A percentile compares a stretch with the other conserved stretches of the same genome.
phyloP scores from a whole-genome alignment of 2,329 filamentous ascomycete species.

The Xylaria sp. region DNA sequence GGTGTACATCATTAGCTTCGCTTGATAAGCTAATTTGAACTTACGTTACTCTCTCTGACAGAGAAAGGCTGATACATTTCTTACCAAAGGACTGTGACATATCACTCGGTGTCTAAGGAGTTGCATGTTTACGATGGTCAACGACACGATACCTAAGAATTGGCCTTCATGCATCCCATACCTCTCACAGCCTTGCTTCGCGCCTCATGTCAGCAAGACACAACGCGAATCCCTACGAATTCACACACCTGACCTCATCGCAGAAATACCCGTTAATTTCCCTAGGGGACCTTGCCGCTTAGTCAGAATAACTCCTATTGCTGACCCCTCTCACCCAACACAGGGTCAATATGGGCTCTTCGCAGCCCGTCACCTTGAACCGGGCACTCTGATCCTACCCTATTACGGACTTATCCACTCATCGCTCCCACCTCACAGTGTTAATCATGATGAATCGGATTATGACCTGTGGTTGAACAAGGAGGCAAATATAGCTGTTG shows the following conservation, averaged over 20 bases:
- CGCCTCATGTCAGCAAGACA: conserved; percentile 55
- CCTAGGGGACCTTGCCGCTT: conserved; percentile 59
- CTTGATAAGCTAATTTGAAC: neutral
- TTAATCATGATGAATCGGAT: conserved; percentile 60
- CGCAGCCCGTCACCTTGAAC: conserved; percentile 63
- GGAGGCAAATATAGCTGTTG: conserved; percentile 67
- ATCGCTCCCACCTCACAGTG: conserved; percentile 47
- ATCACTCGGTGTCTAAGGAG: neutral
- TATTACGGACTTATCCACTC: conserved; percentile 71
- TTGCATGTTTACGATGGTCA: conserved; percentile 42
- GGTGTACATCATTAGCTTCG: neutral
- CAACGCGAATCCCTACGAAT: conserved; percentile 57
- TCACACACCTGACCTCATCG: conserved; percentile 46
- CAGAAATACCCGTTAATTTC: conserved; percentile 51
- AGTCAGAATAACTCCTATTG: conserved; percentile 67
- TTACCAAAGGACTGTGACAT: neutral
- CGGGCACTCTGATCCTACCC: conserved; percentile 68
- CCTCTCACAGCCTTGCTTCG: conserved; percentile 62
- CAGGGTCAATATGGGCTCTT: conserved; percentile 70
- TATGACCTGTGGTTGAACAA: conserved; percentile 74
- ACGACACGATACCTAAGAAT: conserved; percentile 60
- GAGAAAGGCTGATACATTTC: neutral
- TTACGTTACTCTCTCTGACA: neutral
- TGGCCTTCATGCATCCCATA: conserved; percentile 68
- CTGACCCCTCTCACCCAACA: conserved; percentile 65